These are phyloP conservation scores for Erodium maritimum DNA, from an alignment of 345 rosid species.

Conservation along the genomic window DNA sequence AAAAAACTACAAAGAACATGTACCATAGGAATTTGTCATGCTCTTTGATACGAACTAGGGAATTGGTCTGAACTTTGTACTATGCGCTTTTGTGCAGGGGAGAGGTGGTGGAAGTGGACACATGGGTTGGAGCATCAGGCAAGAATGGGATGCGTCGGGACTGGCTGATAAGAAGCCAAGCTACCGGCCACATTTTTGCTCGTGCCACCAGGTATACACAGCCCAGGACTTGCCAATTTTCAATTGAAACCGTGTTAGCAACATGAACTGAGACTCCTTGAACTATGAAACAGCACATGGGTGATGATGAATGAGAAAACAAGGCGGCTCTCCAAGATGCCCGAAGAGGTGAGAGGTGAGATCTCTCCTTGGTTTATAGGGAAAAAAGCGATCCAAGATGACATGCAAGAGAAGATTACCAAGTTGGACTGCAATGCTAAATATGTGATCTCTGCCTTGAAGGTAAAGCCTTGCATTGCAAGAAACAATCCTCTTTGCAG, in stretches of 20 bases:
- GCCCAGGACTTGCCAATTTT: no score
- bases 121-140: slow-evolving; percentile 70
- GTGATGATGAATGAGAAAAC: slow-evolving; percentile 67
- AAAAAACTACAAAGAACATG: no score
- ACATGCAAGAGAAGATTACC: slow-evolving; percentile 32
- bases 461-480: slow-evolving; percentile 21
- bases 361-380: slow-evolving; percentile 55
- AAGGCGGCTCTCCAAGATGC: slow-evolving; percentile 58
- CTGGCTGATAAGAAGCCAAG: slow-evolving; percentile 57
- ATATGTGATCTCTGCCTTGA: slow-evolving; percentile 34
- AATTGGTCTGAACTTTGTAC: not conserved
- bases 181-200: slow-evolving; percentile 42
- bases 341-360: slow-evolving; percentile 51
- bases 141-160: slow-evolving; percentile 66
- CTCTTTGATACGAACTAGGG: not conserved
- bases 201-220: slow-evolving; percentile 60
- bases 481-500: not conserved
- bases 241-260: no score
- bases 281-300: slow-evolving; percentile 39
- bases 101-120: slow-evolving; percentile 52
- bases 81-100: slow-evolving; percentile 29
- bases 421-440: slow-evolving; percentile 44
- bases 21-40: not conserved
- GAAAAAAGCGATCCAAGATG: slow-evolving; percentile 51
- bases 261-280: not conserved